These are phyloP conservation scores for Pseudevernia furfuracea DNA, from an alignment of 495 filamentous ascomycete genomes.

Conservation along the genomic window DNA sequence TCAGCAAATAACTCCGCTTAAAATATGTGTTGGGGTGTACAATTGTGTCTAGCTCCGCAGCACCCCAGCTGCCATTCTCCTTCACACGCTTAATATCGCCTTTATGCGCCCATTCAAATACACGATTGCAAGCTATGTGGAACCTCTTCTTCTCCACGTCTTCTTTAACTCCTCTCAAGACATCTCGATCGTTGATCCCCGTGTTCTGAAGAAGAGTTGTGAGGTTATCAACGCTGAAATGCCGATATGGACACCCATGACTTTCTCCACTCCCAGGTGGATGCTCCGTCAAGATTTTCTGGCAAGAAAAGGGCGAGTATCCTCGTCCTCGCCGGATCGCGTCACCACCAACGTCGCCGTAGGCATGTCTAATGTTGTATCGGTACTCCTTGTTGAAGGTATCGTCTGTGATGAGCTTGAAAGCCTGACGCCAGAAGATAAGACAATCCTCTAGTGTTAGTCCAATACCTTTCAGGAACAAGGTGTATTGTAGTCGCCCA, in stretches of 20 bases:
- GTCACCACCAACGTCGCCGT: conserved; percentile 94
- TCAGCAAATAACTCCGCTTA: conserved; percentile 82
- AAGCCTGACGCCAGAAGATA: conserved; percentile 84
- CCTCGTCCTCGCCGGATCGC: conserved; percentile 73
- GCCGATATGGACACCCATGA: conserved; percentile 93
- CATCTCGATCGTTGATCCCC: conserved; percentile 68
- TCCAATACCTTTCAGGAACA: conserved; percentile 97
- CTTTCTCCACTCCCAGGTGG: conserved; percentile 74
- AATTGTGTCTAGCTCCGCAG: conserved; percentile 85
- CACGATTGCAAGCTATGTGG: conserved; percentile 93
- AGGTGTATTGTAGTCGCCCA: conserved; percentile 87
- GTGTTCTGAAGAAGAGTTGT: conserved; percentile 60
- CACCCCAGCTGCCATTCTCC: conserved; percentile 68
- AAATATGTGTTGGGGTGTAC: conserved; percentile 98
- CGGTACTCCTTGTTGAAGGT: conserved; percentile 91
- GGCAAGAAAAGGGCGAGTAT: conserved; percentile 85
- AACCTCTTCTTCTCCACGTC: conserved; percentile 84
- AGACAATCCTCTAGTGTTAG: conserved; percentile 85
- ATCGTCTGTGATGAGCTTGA: conserved; percentile 81
- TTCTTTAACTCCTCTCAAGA: conserved; percentile 73
- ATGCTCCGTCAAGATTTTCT: conserved; percentile 84
- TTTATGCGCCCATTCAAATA: conserved; percentile 85
- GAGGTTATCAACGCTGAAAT: conserved; percentile 83
- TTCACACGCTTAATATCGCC: conserved; percentile 83
- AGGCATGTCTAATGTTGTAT: conserved; percentile 90